Base-by-base conservation (phyloP, 352 stramenopile species). In the Pythium guiyangense region DNA sequence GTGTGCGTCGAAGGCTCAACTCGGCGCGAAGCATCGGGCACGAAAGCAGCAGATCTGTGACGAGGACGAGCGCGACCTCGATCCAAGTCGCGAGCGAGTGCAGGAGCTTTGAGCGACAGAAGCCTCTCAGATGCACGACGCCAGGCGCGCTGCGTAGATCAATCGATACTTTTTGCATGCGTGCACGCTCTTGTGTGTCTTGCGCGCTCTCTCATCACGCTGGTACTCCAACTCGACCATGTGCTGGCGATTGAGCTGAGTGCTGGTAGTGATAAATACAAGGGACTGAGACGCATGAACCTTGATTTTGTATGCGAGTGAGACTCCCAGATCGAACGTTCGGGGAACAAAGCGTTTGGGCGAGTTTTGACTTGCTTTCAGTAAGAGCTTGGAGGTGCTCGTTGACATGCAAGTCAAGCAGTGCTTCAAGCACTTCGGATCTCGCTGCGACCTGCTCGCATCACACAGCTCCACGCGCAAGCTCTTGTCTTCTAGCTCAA, bases 281-380 rank as follows among this genome's bases (percentile, higher is more conserved):
- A 44, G 39, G 12, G 39, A 15, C 31, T 27, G 27, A 51, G 25
- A 51, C 27, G 18, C 9, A 9, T 53, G 12, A 12, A 37, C 8
- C 8, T 37, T 37, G 40, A 10, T 22, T 18, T 22, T 45, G 3
- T 22, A 22, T 20, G 15, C 44, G 29, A 29, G 6, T 49, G 11
- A 15, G 18, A 15, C 9, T 29, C 4, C 44, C 37, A 31, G 27
- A 52, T 52, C 53, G 53, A 59, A 59, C 37, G 44, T 59, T 59
- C 53, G 6, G n/a, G 14, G 53, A 46, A 59, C 4, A 39, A 46
- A 44, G n/a, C 18, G 18, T 12, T 25, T 25, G 42, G n/a, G 5
- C 17, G n/a, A 14, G 8, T 20, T 45, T 12, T 45, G 12, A 26
- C 17, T 14, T n/a, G 37, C 22, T 40, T 20, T 40, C 26, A 46